Percentiles rank a stretch among this genome's conserved stretches.
Evolutionary conservation across 164 flowering plant genomes (phyloP).

Genomic region (Dillenia suffruticosa): DNA sequence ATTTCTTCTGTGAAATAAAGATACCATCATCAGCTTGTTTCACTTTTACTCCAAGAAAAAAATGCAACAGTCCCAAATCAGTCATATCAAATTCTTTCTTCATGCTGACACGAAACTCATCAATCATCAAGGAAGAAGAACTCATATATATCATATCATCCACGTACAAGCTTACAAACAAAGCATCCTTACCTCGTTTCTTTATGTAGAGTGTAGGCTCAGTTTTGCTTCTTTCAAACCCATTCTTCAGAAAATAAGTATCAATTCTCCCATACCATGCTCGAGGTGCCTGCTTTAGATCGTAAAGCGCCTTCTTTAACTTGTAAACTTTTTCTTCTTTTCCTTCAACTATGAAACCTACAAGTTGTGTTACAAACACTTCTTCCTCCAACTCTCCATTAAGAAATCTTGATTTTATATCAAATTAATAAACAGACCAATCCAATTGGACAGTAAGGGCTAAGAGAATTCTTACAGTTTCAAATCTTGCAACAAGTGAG

Average conservation of each 20-base stretch:
- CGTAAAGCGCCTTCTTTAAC: not conserved
- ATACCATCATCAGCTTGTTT: conserved; percentile 6
- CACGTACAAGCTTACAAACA: conserved; percentile 12
- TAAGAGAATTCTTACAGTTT: no score
- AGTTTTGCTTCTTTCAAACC: not conserved
- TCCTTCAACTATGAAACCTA: no score
- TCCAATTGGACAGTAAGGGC: no score
- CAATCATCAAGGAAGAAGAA: not conserved
- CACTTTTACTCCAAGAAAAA: conserved; percentile 20
- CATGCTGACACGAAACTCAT: conserved; percentile 9
- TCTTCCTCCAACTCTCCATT: no score
- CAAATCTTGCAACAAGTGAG: no score
- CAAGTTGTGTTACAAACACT: not conserved
- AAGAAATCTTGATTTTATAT: no score
- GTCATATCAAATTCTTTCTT: conserved; percentile 18
- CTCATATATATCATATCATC: conserved; percentile 15
- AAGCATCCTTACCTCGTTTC: not conserved
- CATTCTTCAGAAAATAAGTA: not conserved
- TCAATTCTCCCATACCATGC: conserved; percentile 9
- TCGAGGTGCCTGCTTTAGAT: not conserved
- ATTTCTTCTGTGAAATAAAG: conserved; percentile 9
- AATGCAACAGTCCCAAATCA: conserved; percentile 12
- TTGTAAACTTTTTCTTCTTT: no score
- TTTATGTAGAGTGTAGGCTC: conserved; percentile 7
- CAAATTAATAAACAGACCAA: no score